A percentile compares a stretch with the other conserved stretches of the same genome.
Evolutionary conservation across 2,329 filamentous ascomycete genomes (phyloP).

Genomic region (Claviceps sp.): DNA sequence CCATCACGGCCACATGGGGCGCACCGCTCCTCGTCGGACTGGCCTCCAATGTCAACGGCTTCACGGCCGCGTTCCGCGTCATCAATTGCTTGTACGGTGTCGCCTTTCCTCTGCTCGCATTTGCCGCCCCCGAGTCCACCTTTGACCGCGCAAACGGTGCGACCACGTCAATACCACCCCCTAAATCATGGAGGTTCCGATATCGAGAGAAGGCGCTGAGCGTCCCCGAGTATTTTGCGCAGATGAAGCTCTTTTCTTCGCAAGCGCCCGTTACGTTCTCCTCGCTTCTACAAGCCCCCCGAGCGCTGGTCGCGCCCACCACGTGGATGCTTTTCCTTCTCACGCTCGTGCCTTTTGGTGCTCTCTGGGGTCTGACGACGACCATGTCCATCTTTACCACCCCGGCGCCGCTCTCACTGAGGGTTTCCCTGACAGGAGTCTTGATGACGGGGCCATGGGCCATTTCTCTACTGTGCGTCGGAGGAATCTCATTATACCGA

Average conservation of each 20-base stretch:
- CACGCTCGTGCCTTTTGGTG: constrained; percentile 30
- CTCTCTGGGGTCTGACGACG: constrained; percentile 32
- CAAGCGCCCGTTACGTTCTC: constrained; percentile 15
- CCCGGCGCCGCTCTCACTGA: constrained; percentile 28
- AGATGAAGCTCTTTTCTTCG: constrained; percentile 27
- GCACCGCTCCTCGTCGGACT: constrained; percentile 39
- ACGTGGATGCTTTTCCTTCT: constrained; percentile 31
- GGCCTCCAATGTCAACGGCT: constrained; percentile 27
- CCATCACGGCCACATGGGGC: constrained; percentile 36
- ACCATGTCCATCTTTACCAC: constrained; percentile 35
- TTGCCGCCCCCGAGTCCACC: constrained; percentile 38
- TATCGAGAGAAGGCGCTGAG: constrained; percentile 19
- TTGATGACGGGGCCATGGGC: constrained; percentile 32
- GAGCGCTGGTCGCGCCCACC: constrained; percentile 36
- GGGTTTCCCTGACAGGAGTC: constrained; percentile 26
- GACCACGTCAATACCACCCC: constrained; percentile 7
- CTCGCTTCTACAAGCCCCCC: constrained; percentile 30
- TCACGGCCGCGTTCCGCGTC: constrained; percentile 37
- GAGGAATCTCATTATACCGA: constrained; percentile 19
- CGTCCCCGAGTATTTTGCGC: constrained; percentile 23
- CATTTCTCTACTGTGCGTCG: constrained; percentile 21
- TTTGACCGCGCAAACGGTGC: constrained; percentile 28
- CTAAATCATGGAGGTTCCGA: constrained; percentile 13
- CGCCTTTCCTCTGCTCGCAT: constrained; percentile 31
- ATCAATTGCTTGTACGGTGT: constrained; percentile 34